Evolutionary conservation across 805 yeast genomes (phyloP).

Genomic region (Lipomyces chichibuensis): DNA sequence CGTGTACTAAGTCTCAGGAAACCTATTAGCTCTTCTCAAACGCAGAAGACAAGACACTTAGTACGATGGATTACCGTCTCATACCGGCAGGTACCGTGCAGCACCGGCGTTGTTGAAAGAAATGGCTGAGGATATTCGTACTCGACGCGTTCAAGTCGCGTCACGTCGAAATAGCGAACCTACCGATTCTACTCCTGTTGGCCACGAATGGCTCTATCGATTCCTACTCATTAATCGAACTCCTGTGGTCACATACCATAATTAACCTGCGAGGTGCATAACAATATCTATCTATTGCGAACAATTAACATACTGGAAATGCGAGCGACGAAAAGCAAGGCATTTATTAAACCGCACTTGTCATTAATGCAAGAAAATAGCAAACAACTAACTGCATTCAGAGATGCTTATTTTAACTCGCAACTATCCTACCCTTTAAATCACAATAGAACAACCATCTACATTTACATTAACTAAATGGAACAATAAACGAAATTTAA

Average conservation of each 20-base stretch:
- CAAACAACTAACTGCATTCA: not conserved
- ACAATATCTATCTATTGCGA: not conserved
- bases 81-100: too few species aligned
- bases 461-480: not conserved
- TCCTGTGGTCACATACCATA: not conserved
- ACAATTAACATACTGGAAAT: not conserved
- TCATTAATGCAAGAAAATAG: not conserved
- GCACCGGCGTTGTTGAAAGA: too few species aligned
- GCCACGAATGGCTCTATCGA: too few species aligned
- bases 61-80: too few species aligned
- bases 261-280: not conserved
- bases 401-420: not conserved
- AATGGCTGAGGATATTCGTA: too few species aligned
- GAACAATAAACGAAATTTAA: not conserved
- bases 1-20: not conserved
- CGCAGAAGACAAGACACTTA: too few species aligned
- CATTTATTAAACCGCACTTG: not conserved
- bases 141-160: too few species aligned
- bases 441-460: not conserved
- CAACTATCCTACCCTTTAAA: not conserved
- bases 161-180: too few species aligned
- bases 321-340: not conserved
- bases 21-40: too few species aligned
- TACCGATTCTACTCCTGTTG: too few species aligned
- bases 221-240: too few species aligned